phyloP scores from a whole-genome alignment of 257 asterid genomes.

The Gardenia jasminoides region DNA sequence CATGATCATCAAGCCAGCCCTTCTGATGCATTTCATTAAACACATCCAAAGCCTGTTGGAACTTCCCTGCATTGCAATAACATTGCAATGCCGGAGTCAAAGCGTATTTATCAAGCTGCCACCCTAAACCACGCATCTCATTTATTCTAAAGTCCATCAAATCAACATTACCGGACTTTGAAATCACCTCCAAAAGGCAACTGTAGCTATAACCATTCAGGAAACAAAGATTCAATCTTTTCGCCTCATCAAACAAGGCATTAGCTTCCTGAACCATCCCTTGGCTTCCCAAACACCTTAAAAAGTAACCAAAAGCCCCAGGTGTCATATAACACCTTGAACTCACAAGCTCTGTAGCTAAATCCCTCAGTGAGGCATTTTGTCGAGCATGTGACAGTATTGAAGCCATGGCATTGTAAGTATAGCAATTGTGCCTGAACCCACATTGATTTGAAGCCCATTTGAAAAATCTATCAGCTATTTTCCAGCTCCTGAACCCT shows the following conservation, averaged over 20 bases:
- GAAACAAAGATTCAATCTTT: constrained; percentile 47
- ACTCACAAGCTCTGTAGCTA: constrained; percentile 38
- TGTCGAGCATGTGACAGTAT: constrained; percentile 84
- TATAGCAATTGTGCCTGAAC: constrained; percentile 61
- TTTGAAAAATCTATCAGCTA: constrained; percentile 56
- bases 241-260: constrained; percentile 67
- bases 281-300: constrained; percentile 74
- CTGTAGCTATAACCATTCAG: constrained; percentile 59
- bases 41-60: constrained; percentile 54
- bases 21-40: constrained; percentile 54
- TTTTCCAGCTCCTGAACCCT: constrained; percentile 59
- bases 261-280: constrained; percentile 77
- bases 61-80: constrained; percentile 66
- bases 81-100: constrained; percentile 76
- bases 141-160: constrained; percentile 62
- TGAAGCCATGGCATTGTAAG: constrained; percentile 67
- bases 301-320: constrained; percentile 77
- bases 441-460: constrained; percentile 76
- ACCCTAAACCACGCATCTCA: constrained; percentile 60
- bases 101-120: constrained; percentile 63
- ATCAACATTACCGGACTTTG: constrained; percentile 45
- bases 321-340: constrained; percentile 61
- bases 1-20: constrained; percentile 81
- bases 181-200: constrained; percentile 76
- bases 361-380: constrained; percentile 55